These are phyloP conservation scores for Neurospora crassa DNA, from an alignment of 2,329 filamentous ascomycete species.

Conservation along the genomic window DNA sequence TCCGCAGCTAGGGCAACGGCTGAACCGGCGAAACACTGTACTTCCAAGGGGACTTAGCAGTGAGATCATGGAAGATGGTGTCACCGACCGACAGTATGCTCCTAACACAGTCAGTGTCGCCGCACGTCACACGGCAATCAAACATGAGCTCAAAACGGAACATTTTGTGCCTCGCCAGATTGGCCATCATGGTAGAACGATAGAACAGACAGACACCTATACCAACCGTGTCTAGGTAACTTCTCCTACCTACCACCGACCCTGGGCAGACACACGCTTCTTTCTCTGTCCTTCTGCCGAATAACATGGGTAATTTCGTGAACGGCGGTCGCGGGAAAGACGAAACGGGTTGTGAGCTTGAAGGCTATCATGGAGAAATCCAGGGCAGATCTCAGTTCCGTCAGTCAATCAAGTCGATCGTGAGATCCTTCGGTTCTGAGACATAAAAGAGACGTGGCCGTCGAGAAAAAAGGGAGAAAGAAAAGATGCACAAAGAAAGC, in stretches of 20 bases:
- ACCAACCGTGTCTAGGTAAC: background rate
- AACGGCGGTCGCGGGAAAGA: background rate
- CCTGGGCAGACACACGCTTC: background rate
- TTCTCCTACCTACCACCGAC: background rate
- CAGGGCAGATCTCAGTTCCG: background rate
- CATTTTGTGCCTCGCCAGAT: background rate
- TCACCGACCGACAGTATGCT: background rate
- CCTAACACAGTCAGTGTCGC: background rate
- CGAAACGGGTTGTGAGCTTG: background rate
- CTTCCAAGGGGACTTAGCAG: background rate
- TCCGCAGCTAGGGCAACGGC: background rate
- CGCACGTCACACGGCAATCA: background rate
- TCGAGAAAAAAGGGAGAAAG: background rate
- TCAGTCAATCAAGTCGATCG: background rate
- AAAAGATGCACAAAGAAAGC: background rate
- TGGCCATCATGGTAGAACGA: background rate
- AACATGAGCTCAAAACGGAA: background rate
- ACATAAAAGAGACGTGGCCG: background rate
- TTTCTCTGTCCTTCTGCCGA: background rate
- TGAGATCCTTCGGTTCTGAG: background rate
- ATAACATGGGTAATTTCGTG: background rate
- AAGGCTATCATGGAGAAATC: background rate
- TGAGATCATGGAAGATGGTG: background rate
- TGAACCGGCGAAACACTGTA: background rate
- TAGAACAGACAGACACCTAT: background rate